Evolutionary conservation across 495 filamentous ascomycete genomes (phyloP).

Genomic region (Emericellopsis terricola): DNA sequence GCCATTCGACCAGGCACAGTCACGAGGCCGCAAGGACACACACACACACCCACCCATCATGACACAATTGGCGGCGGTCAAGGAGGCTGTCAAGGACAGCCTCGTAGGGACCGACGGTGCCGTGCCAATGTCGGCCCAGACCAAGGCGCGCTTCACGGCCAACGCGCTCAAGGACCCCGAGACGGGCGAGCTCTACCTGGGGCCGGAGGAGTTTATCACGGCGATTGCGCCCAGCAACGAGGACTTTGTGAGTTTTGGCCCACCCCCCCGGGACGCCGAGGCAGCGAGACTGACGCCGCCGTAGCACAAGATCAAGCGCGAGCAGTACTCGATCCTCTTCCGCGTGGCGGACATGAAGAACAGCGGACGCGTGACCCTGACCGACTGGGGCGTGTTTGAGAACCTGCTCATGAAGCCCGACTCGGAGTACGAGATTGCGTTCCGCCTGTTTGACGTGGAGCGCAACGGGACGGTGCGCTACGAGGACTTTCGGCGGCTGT

Average conservation of each 20-base stretch:
- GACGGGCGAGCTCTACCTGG: constrained; percentile 64
- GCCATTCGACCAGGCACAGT: too few species aligned
- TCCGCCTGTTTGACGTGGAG: constrained; percentile 81
- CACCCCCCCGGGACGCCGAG: too few species aligned
- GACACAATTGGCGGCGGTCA: constrained; percentile 29
- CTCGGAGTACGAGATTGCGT: constrained; percentile 97
- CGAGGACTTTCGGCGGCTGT: constrained; percentile 64
- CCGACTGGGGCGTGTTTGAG: constrained; percentile 85
- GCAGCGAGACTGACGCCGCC: too few species aligned
- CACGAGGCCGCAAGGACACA: too few species aligned
- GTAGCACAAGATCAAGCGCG: constrained; percentile 91
- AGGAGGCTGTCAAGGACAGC: constrained; percentile 58
- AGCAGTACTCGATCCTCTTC: constrained; percentile 89
- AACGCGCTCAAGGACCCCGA: constrained; percentile 59
- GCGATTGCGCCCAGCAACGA: constrained; percentile 76
- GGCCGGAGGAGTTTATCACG: constrained; percentile 66
- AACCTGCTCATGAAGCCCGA: constrained; percentile 88
- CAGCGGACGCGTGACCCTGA: constrained; percentile 51
- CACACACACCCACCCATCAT: too few species aligned
- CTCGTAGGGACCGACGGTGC: constrained; percentile 37
- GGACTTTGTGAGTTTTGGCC: constrained; percentile 72
- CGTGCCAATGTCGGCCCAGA: constrained; percentile 48
- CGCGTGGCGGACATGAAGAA: constrained; percentile 64
- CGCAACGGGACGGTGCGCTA: constrained; percentile 71
- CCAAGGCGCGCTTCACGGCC: constrained; percentile 53